A percentile compares a stretch with the other conserved stretches of the same genome.
Evolutionary conservation across 2,329 filamentous ascomycete species (phyloP).

Genomic region (Sporothrix luriei): DNA sequence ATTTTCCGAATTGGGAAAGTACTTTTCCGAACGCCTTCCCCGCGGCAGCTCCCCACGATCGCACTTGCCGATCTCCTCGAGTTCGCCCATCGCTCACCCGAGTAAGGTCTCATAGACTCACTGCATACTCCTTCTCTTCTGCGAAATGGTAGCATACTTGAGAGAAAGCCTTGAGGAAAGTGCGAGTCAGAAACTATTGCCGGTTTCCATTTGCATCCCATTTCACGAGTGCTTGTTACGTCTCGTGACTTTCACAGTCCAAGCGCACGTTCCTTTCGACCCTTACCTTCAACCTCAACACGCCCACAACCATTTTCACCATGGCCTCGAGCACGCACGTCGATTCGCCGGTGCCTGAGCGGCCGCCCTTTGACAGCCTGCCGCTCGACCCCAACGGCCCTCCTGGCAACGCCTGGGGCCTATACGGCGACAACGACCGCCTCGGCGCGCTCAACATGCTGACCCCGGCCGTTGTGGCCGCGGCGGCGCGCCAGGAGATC

Average conservation of each 20-base stretch:
- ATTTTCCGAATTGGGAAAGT: conserved; percentile 17
- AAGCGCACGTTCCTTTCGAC: neutral
- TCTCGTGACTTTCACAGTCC: neutral
- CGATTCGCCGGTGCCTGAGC: conserved; percentile 43
- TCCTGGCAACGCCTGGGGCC: conserved; percentile 48
- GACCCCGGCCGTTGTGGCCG: conserved; percentile 34
- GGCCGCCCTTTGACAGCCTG: conserved; percentile 36
- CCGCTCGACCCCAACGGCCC: conserved; percentile 37
- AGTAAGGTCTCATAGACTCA: neutral
- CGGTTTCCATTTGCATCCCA: neutral
- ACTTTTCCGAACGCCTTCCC: conserved; percentile 11
- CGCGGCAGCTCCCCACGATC: conserved; percentile 7
- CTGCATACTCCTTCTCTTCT: no score
- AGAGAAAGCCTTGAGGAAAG: neutral
- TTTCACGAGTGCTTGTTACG: neutral
- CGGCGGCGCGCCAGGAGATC: conserved; percentile 52
- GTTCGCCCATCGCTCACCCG: neutral
- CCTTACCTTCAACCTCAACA: neutral
- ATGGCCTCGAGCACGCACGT: conserved; percentile 1
- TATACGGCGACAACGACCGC: conserved; percentile 53
- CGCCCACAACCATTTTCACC: neutral
- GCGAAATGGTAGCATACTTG: neutral
- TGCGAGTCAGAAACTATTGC: neutral
- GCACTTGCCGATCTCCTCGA: conserved; percentile 7
- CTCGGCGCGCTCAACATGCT: conserved; percentile 40